Conservation (phyloP, 306 rosid genomes). For the Rosa chinensis region DNA sequence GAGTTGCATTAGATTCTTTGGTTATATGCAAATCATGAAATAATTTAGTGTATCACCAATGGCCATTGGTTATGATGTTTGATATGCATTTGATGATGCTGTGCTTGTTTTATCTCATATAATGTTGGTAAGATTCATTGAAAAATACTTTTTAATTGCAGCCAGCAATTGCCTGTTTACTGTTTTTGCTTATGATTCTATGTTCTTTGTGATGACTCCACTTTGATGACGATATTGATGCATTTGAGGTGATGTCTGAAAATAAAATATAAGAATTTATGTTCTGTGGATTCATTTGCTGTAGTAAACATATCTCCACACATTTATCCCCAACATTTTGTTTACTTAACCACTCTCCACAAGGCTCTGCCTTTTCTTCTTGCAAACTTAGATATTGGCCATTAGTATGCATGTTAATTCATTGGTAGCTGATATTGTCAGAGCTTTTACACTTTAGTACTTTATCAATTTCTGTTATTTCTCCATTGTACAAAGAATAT, state of each 20-base stretch:
- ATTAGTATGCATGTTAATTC: neutral
- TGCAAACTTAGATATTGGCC: neutral
- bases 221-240: neutral
- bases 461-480: neutral
- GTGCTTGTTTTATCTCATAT: neutral
- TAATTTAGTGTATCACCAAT: neutral
- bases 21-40: neutral
- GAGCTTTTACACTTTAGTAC: neutral
- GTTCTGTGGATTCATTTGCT: neutral
- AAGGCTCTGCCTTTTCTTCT: neutral
- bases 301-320: neutral
- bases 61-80: neutral
- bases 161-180: neutral
- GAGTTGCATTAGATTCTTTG: neutral
- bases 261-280: neutral
- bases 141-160: neutral
- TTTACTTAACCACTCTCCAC: neutral
- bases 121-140: neutral
- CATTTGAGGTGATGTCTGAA: neutral
- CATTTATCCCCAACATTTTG: neutral
- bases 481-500: neutral
- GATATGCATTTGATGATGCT: neutral
- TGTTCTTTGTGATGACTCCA: neutral
- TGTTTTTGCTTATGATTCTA: neutral
- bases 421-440: neutral